A percentile compares a stretch with the other conserved stretches of the same genome.
phyloP scores from a whole-genome alignment of 208 protist genomes.

The Blechomonas ayalai region DNA sequence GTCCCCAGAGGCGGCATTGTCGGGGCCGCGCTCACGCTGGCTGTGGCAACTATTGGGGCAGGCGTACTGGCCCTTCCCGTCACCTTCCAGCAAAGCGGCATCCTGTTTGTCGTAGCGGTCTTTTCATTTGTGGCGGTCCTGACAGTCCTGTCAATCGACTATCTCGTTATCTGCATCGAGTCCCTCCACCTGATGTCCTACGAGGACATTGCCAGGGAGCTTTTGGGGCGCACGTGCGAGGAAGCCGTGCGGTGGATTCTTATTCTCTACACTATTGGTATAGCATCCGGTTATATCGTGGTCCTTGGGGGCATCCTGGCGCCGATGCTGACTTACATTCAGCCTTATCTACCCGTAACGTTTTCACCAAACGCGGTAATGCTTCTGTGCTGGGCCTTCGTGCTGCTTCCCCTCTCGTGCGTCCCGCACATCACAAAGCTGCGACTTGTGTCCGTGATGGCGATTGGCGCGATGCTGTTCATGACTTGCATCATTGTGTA shows the following conservation, averaged over 20 bases:
- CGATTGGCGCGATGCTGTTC: slow-evolving; percentile 13
- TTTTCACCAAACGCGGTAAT: slow-evolving; percentile 22
- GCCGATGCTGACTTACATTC: slow-evolving; percentile 45
- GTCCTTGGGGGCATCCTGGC: slow-evolving; percentile 64
- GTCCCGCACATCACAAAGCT: slow-evolving; percentile 32
- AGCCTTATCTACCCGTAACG: slow-evolving; percentile 32
- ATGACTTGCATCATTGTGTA: slow-evolving; percentile 18
- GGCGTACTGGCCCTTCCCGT: slow-evolving; percentile 58
- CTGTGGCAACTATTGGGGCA: slow-evolving; percentile 64
- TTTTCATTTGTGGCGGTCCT: slow-evolving; percentile 32
- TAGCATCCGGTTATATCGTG: slow-evolving; percentile 71
- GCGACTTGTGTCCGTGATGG: slow-evolving; percentile 14
- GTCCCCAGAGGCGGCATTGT: slow-evolving; percentile 21
- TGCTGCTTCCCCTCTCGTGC: slow-evolving; percentile 61
- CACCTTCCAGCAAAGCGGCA: slow-evolving; percentile 50
- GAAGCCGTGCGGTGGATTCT: slow-evolving; percentile 65
- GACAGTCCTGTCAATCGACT: slow-evolving; percentile 71
- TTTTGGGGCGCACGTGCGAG: slow-evolving; percentile 59
- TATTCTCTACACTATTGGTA: slow-evolving; percentile 59
- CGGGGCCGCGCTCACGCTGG: slow-evolving; percentile 47
- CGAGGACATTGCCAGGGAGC: slow-evolving; percentile 65
- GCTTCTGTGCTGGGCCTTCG: slow-evolving; percentile 26
- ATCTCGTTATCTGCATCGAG: slow-evolving; percentile 61
- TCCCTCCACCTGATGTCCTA: slow-evolving; percentile 53
- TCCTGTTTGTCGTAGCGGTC: slow-evolving; percentile 31